phyloP scores from a whole-genome alignment of 345 rosid species.

The Linum lewisii region DNA sequence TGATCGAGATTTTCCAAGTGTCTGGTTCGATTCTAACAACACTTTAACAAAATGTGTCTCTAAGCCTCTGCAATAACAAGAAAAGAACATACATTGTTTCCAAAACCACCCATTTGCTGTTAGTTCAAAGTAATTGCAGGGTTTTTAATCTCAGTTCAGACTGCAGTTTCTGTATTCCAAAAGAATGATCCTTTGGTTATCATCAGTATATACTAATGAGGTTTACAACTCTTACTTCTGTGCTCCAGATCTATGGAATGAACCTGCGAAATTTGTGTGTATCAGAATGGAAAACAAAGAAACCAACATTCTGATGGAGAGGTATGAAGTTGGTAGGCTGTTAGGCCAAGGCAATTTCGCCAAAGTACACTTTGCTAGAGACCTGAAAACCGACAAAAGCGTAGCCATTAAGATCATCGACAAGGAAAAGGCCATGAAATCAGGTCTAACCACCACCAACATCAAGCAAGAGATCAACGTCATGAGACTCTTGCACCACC shows the following conservation, averaged over 20 bases:
- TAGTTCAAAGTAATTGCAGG: too few relatives aligned
- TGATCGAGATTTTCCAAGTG: too few relatives aligned
- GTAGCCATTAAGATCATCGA: slow-evolving; percentile 17
- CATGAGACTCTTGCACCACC: slow-evolving; percentile 16
- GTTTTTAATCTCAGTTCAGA: too few relatives aligned
- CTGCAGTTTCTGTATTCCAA: too few relatives aligned
- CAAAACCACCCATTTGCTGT: too few relatives aligned
- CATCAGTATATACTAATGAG: too few relatives aligned
- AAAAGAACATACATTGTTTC: too few relatives aligned
- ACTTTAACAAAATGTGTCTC: too few relatives aligned
- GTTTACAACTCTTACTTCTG: too few relatives aligned
- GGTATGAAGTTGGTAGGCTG: slow-evolving; percentile 14
- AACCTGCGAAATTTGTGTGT: neutral
- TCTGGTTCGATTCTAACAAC: too few relatives aligned
- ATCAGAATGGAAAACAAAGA: slow-evolving; percentile 8
- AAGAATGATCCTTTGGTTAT: too few relatives aligned
- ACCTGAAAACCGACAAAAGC: slow-evolving; percentile 11
- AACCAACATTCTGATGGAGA: slow-evolving; percentile 10
- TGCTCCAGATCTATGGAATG: neutral
- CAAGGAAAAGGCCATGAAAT: slow-evolving; percentile 15
- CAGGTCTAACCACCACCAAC: slow-evolving; percentile 12
- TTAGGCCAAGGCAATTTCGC: slow-evolving; percentile 16
- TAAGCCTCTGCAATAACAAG: too few relatives aligned
- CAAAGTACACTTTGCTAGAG: slow-evolving; percentile 9
- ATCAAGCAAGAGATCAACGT: slow-evolving; percentile 15